Evolutionary conservation across 2,329 filamentous ascomycete species (phyloP).

Genomic region (Penicillium janthinellum): DNA sequence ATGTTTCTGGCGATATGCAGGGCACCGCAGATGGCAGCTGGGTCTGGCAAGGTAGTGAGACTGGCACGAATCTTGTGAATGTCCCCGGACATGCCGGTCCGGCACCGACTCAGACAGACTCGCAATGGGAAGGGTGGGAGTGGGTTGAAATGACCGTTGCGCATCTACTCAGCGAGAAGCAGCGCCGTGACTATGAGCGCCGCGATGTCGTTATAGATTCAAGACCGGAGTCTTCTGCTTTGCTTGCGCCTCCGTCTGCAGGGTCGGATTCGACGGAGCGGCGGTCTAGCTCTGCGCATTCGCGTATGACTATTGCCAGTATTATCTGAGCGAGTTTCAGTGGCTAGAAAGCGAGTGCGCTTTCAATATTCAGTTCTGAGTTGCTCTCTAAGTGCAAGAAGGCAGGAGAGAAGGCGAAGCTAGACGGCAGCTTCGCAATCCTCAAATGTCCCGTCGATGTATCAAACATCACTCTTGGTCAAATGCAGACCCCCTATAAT

Average conservation of each 20-base stretch:
- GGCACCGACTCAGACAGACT: constrained; percentile 51
- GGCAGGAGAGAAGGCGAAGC: neutral
- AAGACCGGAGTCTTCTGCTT: constrained; percentile 16
- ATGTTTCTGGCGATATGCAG: constrained; percentile 84
- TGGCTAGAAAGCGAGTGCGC: neutral
- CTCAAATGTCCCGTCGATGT: neutral
- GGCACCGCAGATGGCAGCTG: constrained; percentile 75
- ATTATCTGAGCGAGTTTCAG: constrained; percentile 39
- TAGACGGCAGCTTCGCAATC: neutral
- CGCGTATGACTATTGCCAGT: constrained; percentile 51
- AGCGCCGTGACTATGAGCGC: constrained; percentile 22
- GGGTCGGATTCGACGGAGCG: constrained; percentile 28
- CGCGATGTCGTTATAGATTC: constrained; percentile 23
- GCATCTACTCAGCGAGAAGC: constrained; percentile 55
- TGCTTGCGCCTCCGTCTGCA: constrained; percentile 27
- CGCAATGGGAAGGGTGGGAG: constrained; percentile 81
- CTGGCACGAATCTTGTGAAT: constrained; percentile 39
- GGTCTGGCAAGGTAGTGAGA: constrained; percentile 74
- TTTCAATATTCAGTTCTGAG: neutral
- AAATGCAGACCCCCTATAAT: neutral
- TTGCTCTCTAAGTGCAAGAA: neutral
- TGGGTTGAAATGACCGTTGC: constrained; percentile 67
- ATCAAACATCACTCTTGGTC: neutral
- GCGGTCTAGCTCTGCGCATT: constrained; percentile 36
- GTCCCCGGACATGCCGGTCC: constrained; percentile 11